Conservation (phyloP, 345 rosid species). For the Syzygium grande region DNA sequence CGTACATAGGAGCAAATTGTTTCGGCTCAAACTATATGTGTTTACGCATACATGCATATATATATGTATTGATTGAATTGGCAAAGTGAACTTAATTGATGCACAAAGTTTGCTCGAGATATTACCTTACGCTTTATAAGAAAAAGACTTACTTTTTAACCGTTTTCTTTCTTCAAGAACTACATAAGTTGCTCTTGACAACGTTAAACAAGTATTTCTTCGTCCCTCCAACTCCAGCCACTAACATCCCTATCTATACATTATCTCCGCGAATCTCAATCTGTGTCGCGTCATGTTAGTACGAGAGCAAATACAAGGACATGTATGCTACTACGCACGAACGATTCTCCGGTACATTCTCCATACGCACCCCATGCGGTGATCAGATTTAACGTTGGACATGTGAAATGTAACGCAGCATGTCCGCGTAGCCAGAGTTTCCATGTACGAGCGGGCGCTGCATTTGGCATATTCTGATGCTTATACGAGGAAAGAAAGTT, state of each 20-base stretch:
- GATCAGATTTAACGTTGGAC: background rate
- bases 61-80: background rate
- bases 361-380: background rate
- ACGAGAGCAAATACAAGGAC: background rate
- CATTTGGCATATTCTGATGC: background rate
- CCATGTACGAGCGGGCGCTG: background rate
- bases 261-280: background rate
- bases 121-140: background rate
- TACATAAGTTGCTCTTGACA: too few relatives aligned
- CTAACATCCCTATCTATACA: background rate
- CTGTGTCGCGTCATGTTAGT: background rate
- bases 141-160: background rate
- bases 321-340: background rate
- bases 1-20: accelerated
- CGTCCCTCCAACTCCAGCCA: background rate
- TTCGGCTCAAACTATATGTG: accelerated
- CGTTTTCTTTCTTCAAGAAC: background rate
- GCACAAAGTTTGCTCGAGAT: background rate
- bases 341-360: background rate
- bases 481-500: background rate
- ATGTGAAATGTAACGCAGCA: background rate
- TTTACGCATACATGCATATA: background rate
- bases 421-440: background rate
- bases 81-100: background rate
- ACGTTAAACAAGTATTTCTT: too few relatives aligned